phyloP scores from a whole-genome alignment of 1,284 basidiomycete genomes.

The Trichosporon coremiiforme region DNA sequence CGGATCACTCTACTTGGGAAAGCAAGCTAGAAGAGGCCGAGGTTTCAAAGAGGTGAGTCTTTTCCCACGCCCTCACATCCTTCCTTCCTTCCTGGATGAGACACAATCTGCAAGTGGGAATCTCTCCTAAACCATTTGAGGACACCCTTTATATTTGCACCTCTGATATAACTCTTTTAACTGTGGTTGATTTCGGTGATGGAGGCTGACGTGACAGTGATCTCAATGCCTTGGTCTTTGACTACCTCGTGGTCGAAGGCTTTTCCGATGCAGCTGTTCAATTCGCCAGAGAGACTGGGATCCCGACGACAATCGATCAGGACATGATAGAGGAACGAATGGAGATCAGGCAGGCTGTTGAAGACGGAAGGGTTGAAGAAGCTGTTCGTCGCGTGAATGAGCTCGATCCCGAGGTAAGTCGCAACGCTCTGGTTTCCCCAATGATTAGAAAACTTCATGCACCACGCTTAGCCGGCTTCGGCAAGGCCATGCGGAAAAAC shows the following conservation, averaged over 20 bases:
- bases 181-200: too few relatives aligned
- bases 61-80: conserved; percentile 19
- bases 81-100: conserved; percentile 58
- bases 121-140: conserved; percentile 63
- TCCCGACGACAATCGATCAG: conserved; percentile 71
- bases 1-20: conserved; percentile 55
- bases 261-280: conserved; percentile 94
- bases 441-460: conserved; percentile 93
- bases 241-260: conserved; percentile 96
- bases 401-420: conserved; percentile 90
- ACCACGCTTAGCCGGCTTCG: conserved; percentile 86
- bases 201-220: conserved; percentile 65
- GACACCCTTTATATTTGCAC: conserved; percentile 56
- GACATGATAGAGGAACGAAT: conserved; percentile 90
- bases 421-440: conserved; percentile 39
- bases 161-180: too few relatives aligned
- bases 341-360: conserved; percentile 89
- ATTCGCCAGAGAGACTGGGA: conserved; percentile 83
- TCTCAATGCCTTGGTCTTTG: conserved; percentile 92
- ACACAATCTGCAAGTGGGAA: conserved; percentile 62
- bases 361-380: conserved; percentile 90
- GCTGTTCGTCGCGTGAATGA: conserved; percentile 93
- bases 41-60: conserved; percentile 61
- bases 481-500: conserved; percentile 56
- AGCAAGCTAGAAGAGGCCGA: conserved; percentile 57